Base-by-base conservation (phyloP, 257 asterid species). In the Fraxinus pennsylvanica region DNA sequence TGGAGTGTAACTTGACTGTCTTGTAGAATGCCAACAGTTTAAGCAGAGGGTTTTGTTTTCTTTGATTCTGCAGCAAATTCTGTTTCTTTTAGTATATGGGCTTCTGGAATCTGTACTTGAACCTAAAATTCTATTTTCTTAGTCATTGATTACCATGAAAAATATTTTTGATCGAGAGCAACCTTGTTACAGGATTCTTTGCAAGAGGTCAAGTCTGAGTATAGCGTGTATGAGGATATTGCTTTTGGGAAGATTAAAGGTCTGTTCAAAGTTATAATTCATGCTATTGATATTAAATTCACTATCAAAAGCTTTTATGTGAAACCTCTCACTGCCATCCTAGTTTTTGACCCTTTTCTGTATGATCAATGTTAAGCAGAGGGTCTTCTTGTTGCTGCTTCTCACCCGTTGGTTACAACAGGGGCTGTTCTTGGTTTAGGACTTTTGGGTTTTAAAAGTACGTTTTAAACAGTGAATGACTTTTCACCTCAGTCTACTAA, bases 211-310 rank as follows among this genome's bases (percentile, higher is more conserved):
- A 96, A 90, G 89, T 85, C 97, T 76, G 97, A 89, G 2, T 93
- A 80, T 77, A 69, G 67, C 71, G 86, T 78, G 32, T 96, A 93
- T 50, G 99, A 93, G 95, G 90, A 89, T 74, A 35, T 86, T 75
- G 93, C 71, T 78, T 80, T 93, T 78, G 91, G 85, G 85, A 92
- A 91, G 94, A 80, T 90, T 71, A 92, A 88, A 89, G 99, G 99
- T 95, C 61, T 45, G 81, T 74, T 66, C 22, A 45, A 68, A 68
- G 80, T 82, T 27, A 77, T 79, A 63, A 29, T 50, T 63, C 72
- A 36, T 50, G 25, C 52, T 22, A 27, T 25, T 63, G 17, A 63
- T 14, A 25, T 22, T 12, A 63, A 10, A 63, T 59, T 59, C 67
- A 25, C 7, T 74, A 57, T 47, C 22, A 75, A 39, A 76, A 78